These are phyloP conservation scores for Leucosporidium yakuticum DNA, from an alignment of 768 basidiomycete species.

Conservation along the genomic window DNA sequence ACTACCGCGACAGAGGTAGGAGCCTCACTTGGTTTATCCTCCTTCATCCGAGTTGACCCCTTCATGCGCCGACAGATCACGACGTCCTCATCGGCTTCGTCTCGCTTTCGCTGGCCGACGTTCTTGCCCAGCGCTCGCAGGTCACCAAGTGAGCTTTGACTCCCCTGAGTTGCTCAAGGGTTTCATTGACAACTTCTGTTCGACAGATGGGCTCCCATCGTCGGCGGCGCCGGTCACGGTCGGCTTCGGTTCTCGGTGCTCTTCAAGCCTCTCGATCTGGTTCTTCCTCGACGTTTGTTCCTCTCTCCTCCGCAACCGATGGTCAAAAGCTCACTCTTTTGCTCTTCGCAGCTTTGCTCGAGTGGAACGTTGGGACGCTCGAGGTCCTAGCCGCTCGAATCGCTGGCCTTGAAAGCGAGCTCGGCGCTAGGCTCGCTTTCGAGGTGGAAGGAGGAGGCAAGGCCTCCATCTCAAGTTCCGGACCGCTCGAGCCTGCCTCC, in stretches of 20 bases:
- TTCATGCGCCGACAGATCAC: constrained; percentile 4
- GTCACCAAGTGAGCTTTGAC: neutral
- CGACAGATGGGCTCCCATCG: constrained; percentile 13
- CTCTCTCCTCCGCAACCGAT: neutral
- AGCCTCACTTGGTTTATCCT: too few relatives aligned
- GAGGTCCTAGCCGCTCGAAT: too few relatives aligned
- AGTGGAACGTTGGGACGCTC: too few relatives aligned
- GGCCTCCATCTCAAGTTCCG: too few relatives aligned
- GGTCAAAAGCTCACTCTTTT: neutral
- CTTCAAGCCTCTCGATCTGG: constrained; percentile 22
- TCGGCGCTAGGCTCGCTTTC: too few relatives aligned
- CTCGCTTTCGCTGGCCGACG: constrained; percentile 5
- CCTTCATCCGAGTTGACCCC: neutral
- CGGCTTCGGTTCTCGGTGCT: constrained; percentile 22
- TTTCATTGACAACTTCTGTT: neutral
- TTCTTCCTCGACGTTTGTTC: constrained; percentile 2
- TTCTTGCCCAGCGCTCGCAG: constrained; percentile 15
- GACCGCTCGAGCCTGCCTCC: too few relatives aligned
- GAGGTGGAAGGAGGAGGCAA: too few relatives aligned
- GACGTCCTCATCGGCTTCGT: constrained; percentile 25
- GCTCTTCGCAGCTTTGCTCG: neutral
- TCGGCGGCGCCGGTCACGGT: constrained; percentile 17
- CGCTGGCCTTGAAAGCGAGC: too few relatives aligned
- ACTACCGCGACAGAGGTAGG: constrained; percentile 29
- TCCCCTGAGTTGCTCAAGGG: too few relatives aligned